Evolutionary conservation across 176 grass and related monocot genomes (phyloP).

Genomic region (Areca catechu): DNA sequence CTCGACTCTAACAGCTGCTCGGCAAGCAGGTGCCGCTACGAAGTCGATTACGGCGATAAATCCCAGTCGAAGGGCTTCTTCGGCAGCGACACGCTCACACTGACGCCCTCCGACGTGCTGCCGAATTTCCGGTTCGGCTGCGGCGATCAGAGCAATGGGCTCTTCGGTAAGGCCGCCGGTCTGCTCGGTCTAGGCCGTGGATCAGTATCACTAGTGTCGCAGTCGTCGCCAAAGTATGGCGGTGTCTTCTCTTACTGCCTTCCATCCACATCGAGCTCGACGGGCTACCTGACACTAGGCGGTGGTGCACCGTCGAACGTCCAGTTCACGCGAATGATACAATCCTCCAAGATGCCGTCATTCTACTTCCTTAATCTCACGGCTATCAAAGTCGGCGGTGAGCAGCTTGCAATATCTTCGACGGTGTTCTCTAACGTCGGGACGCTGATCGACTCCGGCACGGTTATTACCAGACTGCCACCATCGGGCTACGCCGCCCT

Average conservation of each 20-base stretch:
- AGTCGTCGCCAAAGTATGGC: neutral
- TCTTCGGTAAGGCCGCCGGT: neutral
- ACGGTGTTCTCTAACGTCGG: neutral
- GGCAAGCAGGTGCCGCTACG: neutral
- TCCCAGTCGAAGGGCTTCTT: neutral
- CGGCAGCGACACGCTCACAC: slow-evolving; percentile 39
- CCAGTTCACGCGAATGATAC: neutral
- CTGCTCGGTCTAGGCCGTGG: neutral
- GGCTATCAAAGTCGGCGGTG: neutral
- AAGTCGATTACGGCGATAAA: neutral
- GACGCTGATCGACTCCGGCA: slow-evolving; percentile 4
- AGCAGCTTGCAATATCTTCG: neutral
- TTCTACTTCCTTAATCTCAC: neutral
- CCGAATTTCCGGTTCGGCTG: slow-evolving; percentile 64
- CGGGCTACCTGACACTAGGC: neutral
- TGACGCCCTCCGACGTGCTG: slow-evolving; percentile 19
- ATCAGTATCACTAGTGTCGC: neutral
- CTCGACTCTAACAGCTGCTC: slow-evolving; percentile 24
- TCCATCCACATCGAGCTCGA: neutral
- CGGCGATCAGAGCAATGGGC: slow-evolving; percentile 26
- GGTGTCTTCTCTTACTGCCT: slow-evolving; percentile 9
- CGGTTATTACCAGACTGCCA: slow-evolving; percentile 1
- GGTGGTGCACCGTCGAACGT: neutral
- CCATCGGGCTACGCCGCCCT: neutral
- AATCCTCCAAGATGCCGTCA: neutral